Base-by-base conservation (phyloP, 2,329 filamentous ascomycete species). In the Grosmannia huntii region DNA sequence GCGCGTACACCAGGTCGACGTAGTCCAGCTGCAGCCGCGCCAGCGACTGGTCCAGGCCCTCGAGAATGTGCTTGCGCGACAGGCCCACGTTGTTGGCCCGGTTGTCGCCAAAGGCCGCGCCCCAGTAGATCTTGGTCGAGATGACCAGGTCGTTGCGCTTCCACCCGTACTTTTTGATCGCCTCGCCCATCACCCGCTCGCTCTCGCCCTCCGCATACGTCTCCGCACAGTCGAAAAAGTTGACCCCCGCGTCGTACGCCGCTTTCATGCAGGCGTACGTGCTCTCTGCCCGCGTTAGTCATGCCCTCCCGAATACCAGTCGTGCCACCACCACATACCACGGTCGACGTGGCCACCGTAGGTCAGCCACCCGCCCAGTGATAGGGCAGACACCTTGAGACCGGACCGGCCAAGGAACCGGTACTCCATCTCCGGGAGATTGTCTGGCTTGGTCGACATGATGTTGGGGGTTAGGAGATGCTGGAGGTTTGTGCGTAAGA, bases 161-260 rank as follows among this genome's bases (percentile, higher is more conserved):
- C 76, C 77, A 81, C 33, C 71, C 73, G 59, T 74, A 77, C 63
- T 79, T 73, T 67, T 76, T 76, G 62, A 81, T 73, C 14, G 77
- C 76, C 56, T 74, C 67, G 55, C 78, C 79, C 71, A 80, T 77
- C 60, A 77, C 74, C 69, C 72, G 70, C 66, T 80, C 77, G 36
- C 70, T 74, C 65, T 79, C 71, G 49, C 77, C 76, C 14, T 68
- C 69, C 10, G 76, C 72, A 62, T 80, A 80, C 31, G 68, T 75
- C 66, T 85, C 82, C 14, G 82, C 81, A n/a, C 75, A 80, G 65
- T 85, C 82, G 64, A 85, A 85, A 67, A 83, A 84, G 71, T 85
- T 85, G 68, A 85, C 73, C 3, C 82, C 82, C 49, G 73, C 68
- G 59, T 84, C 79, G 62, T 81, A 84, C 2, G 82, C 82, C 51